Evolutionary conservation across 768 basidiomycete genomes (phyloP), one percentile per base, ranked within the genome.

Genomic region (Tylopilus rubrobrunneus): DNA sequence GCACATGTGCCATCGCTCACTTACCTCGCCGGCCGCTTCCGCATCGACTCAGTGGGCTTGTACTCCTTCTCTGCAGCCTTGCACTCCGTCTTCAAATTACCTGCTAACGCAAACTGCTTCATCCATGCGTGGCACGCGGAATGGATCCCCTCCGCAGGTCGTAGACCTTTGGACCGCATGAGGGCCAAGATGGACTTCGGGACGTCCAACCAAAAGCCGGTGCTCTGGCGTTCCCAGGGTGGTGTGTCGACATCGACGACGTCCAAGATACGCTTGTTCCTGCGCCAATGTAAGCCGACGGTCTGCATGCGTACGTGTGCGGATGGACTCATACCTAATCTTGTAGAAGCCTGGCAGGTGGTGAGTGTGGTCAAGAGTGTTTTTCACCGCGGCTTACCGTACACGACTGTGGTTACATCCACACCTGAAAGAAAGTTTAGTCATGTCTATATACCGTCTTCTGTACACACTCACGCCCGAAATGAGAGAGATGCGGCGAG

Each of bases 61-160:
- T 84, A 83, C 70, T 90, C 89, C 64, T 90, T 91, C 65, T 87
- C 84, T 4, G 81, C 71, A 0, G 81, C 81, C 66, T 90, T 91
- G 73, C 93, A 95, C 64, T 95, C 93, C 3, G 92, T 93, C 54
- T 74, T 78, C 33, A 94, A 67, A 52, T 92, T 89, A 29, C 76
- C 74, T 0, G 81, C 78, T 57, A 93, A 72, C 5, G 81, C 74
- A 60, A 91, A 92, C 40, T 82, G 79, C 62, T 91, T 92, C 57
- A 95, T 70, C 61, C 93, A 78, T 0, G 89, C 89, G 64, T 96
- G 93, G 59, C 86, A 77, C 3, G 92, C 92, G 5, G 90, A 80
- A 63, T 96, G 92, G 45, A 95, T 91, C 0, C 86, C 87, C 46
- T 82, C 92, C 0, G 92, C 89, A 1, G 83, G 77, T 54, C 85